Conservation (phyloP, 331 rosid species). For the Quercus lobata region DNA sequence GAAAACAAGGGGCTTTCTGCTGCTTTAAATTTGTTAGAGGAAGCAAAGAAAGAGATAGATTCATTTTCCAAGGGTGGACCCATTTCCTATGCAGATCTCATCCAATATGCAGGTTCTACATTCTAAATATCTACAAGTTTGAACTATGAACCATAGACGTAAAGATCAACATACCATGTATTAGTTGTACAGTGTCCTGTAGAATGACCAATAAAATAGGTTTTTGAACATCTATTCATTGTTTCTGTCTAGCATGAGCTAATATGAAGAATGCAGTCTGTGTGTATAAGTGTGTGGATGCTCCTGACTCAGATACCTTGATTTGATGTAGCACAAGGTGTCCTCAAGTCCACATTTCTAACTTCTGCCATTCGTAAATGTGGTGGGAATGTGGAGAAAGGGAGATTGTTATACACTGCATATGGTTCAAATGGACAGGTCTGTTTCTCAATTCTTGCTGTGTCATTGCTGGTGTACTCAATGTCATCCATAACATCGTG, state of each 20-base stretch:
- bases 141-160: constrained; percentile 8
- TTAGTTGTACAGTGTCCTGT: background rate
- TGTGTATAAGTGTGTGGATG: background rate
- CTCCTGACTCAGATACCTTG: constrained; percentile 22
- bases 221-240: constrained; percentile 8
- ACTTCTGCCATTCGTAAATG: constrained; percentile 89
- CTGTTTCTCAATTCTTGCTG: constrained; percentile 18
- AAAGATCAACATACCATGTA: background rate
- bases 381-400: constrained; percentile 96
- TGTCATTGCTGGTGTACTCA: background rate
- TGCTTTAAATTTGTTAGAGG: constrained; percentile 72
- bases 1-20: constrained; percentile 74
- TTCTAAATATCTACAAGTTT: constrained; percentile 15
- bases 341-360: constrained; percentile 68
- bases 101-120: constrained; percentile 69
- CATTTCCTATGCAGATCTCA: constrained; percentile 82
- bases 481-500: background rate
- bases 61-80: constrained; percentile 87
- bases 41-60: constrained; percentile 91
- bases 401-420: constrained; percentile 60
- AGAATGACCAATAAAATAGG: background rate
- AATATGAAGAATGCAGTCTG: background rate
- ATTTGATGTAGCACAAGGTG: constrained; percentile 69
- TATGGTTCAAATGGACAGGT: constrained; percentile 98
- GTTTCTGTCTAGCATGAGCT: background rate